These are phyloP conservation scores for Cordyceps tenuipes DNA, from an alignment of 2,329 filamentous ascomycete species.

Conservation along the genomic window DNA sequence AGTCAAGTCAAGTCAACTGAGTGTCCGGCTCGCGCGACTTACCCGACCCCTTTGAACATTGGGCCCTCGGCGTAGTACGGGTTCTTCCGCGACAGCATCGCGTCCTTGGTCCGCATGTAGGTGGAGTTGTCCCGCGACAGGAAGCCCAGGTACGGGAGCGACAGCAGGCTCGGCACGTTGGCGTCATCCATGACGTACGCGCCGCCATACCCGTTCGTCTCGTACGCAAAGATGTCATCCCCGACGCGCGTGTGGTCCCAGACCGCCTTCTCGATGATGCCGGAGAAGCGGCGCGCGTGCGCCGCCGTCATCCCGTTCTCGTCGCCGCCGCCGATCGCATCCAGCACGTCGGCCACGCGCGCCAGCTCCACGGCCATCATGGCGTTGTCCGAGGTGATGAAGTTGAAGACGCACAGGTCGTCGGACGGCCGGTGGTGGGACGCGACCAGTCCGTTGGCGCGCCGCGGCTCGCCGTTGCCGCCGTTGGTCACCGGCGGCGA, in stretches of 20 bases:
- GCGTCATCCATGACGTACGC: constrained; percentile 63
- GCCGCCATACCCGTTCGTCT: constrained; percentile 66
- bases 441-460: constrained; percentile 66
- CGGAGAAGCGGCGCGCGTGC: constrained; percentile 31
- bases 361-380: constrained; percentile 45
- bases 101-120: constrained; percentile 72
- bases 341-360: constrained; percentile 53
- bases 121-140: constrained; percentile 48
- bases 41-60: constrained; percentile 21
- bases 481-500: constrained; percentile 46
- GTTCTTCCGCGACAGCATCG: constrained; percentile 68
- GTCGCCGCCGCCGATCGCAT: constrained; percentile 52
- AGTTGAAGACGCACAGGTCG: constrained; percentile 65
- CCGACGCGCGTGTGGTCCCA: constrained; percentile 31
- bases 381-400: constrained; percentile 34
- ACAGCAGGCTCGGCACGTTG: constrained; percentile 60
- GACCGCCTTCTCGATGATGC: constrained; percentile 64
- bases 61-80: constrained; percentile 54
- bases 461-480: constrained; percentile 71
- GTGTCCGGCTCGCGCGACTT: not conserved
- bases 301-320: constrained; percentile 45
- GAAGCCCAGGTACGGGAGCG: constrained; percentile 57
- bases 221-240: constrained; percentile 65
- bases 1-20: too few relatives aligned
- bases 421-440: constrained; percentile 78